Base-by-base conservation (phyloP, 768 basidiomycete genomes). In the Lyophyllum semitale region DNA sequence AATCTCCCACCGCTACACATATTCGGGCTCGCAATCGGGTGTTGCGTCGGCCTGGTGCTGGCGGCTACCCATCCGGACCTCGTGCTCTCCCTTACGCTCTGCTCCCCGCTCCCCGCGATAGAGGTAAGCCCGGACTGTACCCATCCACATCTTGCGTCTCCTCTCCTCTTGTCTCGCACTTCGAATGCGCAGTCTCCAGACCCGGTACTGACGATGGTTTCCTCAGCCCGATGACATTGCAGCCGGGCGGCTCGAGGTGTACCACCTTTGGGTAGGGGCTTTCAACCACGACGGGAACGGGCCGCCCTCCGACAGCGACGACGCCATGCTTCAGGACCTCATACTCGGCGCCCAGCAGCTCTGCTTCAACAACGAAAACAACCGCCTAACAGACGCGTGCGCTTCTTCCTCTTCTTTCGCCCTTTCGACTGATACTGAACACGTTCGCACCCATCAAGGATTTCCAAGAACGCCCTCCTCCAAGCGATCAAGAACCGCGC, bases 1-100 rank as follows among this genome's bases (percentile, higher is more conserved):
- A 45, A 61, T 26, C 62, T 71, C 11, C 66, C 70, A 5, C 65
- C 67, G 0, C 48, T 66, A 12, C 67, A 70, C 55, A 51, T 71
- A 29, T 68, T 71, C 29, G 68, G 64, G 6, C 43, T 68, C 4
- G 60, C 64, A 1, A 61, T 70, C 20, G 70, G 70, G 2, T 55
- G 65, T 12, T 58, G 61, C 27, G 58, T 69, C 22, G 63, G 58
- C 26, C 53, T 71, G 8, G 64, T 68, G 44, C 48, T 70, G 35
- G 64, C 70, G 8, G 41, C 59, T 25, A 23, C 35, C 3, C 59
- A 63, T 30, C 66, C 68, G 11, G 58, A 68, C 12, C 30, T 58
- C 27, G 61, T 66, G 8, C 52, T 63, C 20, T 66, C 68, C 20
- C 58, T 69, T 2, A 68, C 64, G 5, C 44, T 69, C 1, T 63